Base-by-base conservation (phyloP, 768 basidiomycete species). In the Auriscalpium orientale region DNA sequence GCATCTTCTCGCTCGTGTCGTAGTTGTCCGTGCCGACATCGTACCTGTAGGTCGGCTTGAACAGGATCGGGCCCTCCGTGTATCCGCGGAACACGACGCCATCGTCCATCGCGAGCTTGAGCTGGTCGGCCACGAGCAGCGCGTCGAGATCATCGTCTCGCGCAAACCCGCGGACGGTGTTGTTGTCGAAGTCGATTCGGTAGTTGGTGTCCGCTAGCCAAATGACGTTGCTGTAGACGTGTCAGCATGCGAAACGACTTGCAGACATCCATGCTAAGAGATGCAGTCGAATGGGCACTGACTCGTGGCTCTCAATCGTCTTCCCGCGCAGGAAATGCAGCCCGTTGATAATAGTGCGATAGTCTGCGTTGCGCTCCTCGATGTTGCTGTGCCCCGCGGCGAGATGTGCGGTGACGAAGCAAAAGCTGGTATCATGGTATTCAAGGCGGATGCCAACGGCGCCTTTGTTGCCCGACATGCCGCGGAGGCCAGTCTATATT, bases 181-280 rank as follows among this genome's bases (percentile, higher is more conserved):
- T 83, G 68, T 97, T 94, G 47, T 93, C 81, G 51, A 97, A 74
- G 57, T 91, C 82, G 56, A 98, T 85, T 20, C 97, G 88, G 67
- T 98, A 99, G 67, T 99, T 99, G 49, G 89, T 89, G 69, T 99
- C 97, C 10, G 89, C 95, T 9, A 93, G 76, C 93, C 95, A 98
- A 46, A 98, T 78, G 36, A 98, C 78, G 67, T 94, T 89, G 55
- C 95, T 98, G 63, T 12, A 18, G n/a, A 21, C 48, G 1, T n/a
- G 54, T 51, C 7, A 54, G 49, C 12, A 36, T 20, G 15, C 3
- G 21, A 46, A 63, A 5, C 28, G 60, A 36, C 8, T n/a, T n/a
- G n/a, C n/a, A n/a, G n/a, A 8, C 40, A 7, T 43, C 13, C 9
- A 43, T 43, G 12, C 2, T 43, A 7, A 2, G 40, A 22, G 36